A percentile compares a stretch with the other conserved stretches of the same genome.
These are phyloP conservation scores for Cryphonectria naterciae DNA, from an alignment of 2,329 filamentous ascomycete genomes.

Conservation along the genomic window DNA sequence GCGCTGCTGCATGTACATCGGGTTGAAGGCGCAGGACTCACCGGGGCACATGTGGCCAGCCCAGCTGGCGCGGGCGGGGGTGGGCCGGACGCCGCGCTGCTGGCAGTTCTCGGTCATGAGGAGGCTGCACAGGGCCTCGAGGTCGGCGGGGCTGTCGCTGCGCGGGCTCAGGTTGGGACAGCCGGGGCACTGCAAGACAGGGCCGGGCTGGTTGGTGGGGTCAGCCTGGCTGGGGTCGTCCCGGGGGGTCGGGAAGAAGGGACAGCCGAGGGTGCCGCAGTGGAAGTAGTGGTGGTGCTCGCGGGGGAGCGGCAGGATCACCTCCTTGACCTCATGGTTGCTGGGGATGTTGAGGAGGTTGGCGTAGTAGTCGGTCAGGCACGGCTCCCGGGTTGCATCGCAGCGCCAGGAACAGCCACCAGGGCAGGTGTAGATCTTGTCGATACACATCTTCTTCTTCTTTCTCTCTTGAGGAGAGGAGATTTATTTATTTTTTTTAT, in stretches of 20 bases:
- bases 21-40: slow-evolving; percentile 11
- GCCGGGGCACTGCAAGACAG: neutral
- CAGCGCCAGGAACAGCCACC: neutral
- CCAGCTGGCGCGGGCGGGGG: neutral
- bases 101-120: neutral
- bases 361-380: neutral
- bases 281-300: neutral
- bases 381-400: neutral
- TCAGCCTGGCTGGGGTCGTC: neutral
- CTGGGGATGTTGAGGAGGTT: neutral
- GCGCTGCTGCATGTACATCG: neutral
- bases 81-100: neutral
- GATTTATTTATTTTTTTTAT: too few relatives aligned
- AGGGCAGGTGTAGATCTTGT: neutral
- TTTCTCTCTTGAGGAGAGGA: neutral
- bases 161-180: neutral
- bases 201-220: neutral
- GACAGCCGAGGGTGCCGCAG: neutral
- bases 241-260: neutral
- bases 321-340: neutral
- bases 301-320: neutral
- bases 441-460: neutral
- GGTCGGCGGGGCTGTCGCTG: neutral
- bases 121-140: neutral
- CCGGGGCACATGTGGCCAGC: neutral